Evolutionary conservation across 352 stramenopile species (phyloP).

Genomic region (Pythium dissimile): DNA sequence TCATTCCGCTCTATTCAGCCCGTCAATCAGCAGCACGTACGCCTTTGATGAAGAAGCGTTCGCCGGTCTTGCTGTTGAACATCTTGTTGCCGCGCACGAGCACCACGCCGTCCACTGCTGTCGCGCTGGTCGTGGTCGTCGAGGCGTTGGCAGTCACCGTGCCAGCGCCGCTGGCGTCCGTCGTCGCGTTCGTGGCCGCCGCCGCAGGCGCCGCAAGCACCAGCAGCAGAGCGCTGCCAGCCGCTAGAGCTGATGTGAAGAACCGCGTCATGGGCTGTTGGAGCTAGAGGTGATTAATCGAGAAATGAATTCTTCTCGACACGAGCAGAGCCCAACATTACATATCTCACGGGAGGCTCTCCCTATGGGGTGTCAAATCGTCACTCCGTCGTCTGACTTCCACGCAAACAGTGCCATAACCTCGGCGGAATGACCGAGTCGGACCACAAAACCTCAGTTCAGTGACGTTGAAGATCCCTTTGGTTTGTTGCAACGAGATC

Average conservation of each 20-base stretch:
- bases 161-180: slow-evolving; percentile 2
- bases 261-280: slow-evolving; percentile 6
- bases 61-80: slow-evolving; percentile 75
- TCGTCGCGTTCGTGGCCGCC: neutral
- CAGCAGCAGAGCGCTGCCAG: slow-evolving; percentile 11
- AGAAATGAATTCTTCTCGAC: slow-evolving; percentile 8
- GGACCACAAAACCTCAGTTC: too few relatives aligned
- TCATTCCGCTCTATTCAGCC: too few relatives aligned
- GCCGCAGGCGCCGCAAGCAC: slow-evolving; percentile 1
- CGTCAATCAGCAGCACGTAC: slow-evolving; percentile 38
- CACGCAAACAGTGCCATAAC: neutral
- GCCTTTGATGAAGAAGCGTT: slow-evolving; percentile 87
- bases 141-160: slow-evolving; percentile 14
- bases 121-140: neutral
- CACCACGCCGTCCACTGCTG: slow-evolving; percentile 37
- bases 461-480: neutral
- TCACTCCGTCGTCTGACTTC: slow-evolving; percentile 4
- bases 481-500: too few relatives aligned
- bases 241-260: slow-evolving; percentile 10
- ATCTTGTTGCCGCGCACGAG: slow-evolving; percentile 86
- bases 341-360: neutral
- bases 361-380: neutral
- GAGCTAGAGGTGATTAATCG: slow-evolving; percentile 8
- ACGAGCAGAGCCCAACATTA: neutral
- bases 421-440: neutral